Percentiles rank a stretch among this genome's conserved stretches.
These are phyloP conservation scores for Setaria italica DNA, from an alignment of 202 grass and related monocot species.

Conservation along the genomic window DNA sequence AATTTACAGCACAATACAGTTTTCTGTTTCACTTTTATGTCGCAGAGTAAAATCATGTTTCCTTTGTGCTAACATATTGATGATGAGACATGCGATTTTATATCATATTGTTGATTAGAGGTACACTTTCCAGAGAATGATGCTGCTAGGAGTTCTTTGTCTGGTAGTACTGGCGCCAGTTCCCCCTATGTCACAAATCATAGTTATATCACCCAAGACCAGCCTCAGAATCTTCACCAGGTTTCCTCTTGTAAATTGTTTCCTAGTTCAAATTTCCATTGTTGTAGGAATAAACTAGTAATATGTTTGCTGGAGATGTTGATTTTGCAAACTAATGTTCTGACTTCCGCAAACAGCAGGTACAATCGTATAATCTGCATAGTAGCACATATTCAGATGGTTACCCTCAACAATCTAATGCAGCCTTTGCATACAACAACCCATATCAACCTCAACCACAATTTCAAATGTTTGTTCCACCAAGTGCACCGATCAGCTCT, in stretches of 20 bases:
- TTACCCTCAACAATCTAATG: conserved; percentile 56
- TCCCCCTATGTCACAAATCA: conserved; percentile 50
- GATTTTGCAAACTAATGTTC: conserved; percentile 39
- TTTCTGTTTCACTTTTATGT: conserved; percentile 1
- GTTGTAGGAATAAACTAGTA: conserved; percentile 15
- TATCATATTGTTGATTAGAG: conserved; percentile 43
- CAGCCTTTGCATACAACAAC: conserved; percentile 63
- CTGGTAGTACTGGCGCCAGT: conserved; percentile 40
- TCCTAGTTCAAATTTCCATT: conserved; percentile 20
- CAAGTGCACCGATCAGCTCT: conserved; percentile 37
- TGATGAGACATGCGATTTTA: conserved; percentile 30
- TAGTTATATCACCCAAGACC: conserved; percentile 42
- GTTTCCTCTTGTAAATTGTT: conserved; percentile 49
- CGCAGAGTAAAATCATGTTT: not conserved
- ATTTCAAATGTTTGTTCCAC: conserved; percentile 83
- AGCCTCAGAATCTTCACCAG: conserved; percentile 63
- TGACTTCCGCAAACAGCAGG: conserved; percentile 37
- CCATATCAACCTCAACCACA: conserved; percentile 60
- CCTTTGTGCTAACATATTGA: not conserved
- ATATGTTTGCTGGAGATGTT: not conserved
- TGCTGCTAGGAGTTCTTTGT: conserved; percentile 46
- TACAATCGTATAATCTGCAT: conserved; percentile 44
- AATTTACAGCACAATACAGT: not conserved
- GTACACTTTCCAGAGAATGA: conserved; percentile 61
- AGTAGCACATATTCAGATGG: conserved; percentile 55